Evolutionary conservation across 345 rosid genomes (phyloP).

Genomic region (Salix udensis): DNA sequence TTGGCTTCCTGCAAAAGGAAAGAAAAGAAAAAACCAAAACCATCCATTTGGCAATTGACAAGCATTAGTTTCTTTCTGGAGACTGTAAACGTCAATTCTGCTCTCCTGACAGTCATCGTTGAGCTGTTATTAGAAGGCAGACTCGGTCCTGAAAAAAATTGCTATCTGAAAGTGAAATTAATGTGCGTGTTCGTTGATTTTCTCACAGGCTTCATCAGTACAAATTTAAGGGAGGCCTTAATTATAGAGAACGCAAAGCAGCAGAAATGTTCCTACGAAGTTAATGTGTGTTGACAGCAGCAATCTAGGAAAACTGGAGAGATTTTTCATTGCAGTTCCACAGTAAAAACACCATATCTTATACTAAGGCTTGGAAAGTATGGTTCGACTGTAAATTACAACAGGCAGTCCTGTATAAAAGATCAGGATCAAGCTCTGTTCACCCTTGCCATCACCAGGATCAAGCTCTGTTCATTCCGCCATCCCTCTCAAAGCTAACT

Average conservation of each 20-base stretch:
- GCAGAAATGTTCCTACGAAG: background rate
- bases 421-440: constrained; percentile 17
- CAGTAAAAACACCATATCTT: background rate
- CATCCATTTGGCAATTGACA: too few species aligned
- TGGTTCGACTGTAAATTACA: constrained; percentile 2
- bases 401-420: constrained; percentile 21
- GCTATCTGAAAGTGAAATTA: too few species aligned
- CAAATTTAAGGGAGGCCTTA: background rate
- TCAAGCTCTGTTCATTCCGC: background rate
- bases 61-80: too few species aligned
- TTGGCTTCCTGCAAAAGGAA: too few species aligned
- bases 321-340: constrained; percentile 3
- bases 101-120: too few species aligned
- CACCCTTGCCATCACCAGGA: background rate
- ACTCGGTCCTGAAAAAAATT: too few species aligned
- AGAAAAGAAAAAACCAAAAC: too few species aligned
- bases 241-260: background rate
- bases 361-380: background rate
- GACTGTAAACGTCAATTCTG: too few species aligned
- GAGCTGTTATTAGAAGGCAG: too few species aligned
- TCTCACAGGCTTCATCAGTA: too few species aligned
- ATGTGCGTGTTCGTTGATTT: too few species aligned
- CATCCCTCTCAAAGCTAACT: background rate
- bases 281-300: background rate
- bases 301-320: background rate